Evolutionary conservation across 2,329 filamentous ascomycete species (phyloP).

Genomic region (Fusarium sp.): DNA sequence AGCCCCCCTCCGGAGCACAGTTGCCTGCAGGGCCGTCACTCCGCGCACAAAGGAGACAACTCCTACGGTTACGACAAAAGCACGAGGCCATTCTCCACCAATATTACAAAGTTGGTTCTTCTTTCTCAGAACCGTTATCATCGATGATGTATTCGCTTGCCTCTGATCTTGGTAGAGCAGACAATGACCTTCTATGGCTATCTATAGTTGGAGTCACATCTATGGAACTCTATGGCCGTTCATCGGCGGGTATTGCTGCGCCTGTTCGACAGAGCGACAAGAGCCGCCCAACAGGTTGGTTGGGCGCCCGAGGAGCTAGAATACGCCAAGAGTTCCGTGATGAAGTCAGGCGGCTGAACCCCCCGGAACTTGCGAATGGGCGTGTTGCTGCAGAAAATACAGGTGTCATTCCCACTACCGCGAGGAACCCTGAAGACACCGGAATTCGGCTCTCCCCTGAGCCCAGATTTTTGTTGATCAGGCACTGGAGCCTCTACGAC

Average conservation of each 20-base stretch:
- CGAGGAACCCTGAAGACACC: constrained; percentile 87
- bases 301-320: constrained; percentile 81
- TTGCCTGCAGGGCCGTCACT: constrained; percentile 73
- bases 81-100: constrained; percentile 79
- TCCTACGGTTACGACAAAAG: constrained; percentile 78
- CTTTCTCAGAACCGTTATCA: constrained; percentile 93
- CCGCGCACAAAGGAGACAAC: constrained; percentile 73
- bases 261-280: constrained; percentile 64
- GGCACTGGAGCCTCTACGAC: constrained; percentile 98
- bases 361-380: constrained; percentile 73
- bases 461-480: constrained; percentile 88
- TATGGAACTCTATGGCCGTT: constrained; percentile 88
- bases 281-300: constrained; percentile 74
- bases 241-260: constrained; percentile 79
- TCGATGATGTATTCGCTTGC: constrained; percentile 95
- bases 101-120: constrained; percentile 89
- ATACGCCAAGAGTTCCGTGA: constrained; percentile 89
- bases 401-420: constrained; percentile 89
- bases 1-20: constrained; percentile 67
- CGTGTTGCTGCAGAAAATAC: constrained; percentile 70
- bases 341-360: constrained; percentile 93
- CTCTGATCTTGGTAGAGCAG: constrained; percentile 93
- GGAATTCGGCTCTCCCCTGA: constrained; percentile 93
- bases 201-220: constrained; percentile 95
- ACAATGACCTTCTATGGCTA: constrained; percentile 95